Base-by-base conservation (phyloP, 768 basidiomycete species). In the Rossbeevera mucosa region DNA sequence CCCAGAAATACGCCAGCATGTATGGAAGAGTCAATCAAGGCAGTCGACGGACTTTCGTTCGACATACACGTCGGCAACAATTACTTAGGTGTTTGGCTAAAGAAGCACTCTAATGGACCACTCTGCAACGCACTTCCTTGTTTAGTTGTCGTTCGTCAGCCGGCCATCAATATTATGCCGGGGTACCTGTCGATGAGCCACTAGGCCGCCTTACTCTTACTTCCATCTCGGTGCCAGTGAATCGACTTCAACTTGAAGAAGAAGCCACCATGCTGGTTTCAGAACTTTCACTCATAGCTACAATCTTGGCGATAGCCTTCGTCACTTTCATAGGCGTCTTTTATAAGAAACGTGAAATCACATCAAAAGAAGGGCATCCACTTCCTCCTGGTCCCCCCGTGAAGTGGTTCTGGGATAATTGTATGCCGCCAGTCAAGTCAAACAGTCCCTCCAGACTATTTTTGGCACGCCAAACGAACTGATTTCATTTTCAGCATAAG, bases 341-440 rank as follows among this genome's bases (percentile, higher is more conserved):
- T n/a, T 21, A 20, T 38, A 45, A 22, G 13, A 51, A 38, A 20
- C 38, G 28, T 26, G 48, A 7, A 24, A 18, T n/a, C 2, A n/a
- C 43, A 2, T 42, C 56, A 12, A 59, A 53, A 24, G 38, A 59
- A 24, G 51, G 50, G 18, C 26, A 44, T 40, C 33, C 42, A 11
- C 60, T 52, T n/a, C 60, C 61, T 14, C 61, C 60, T 24, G 61
- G 60, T 0, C 60, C 60, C 7, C 54, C 61, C 21, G 28, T 38
- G 0, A 22, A 33, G 2, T 51, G 54, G 52, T 43, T 52, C 25
- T 57, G 61, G 48, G 26, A 38, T 9, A 53, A 28, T 45, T 20
- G 44, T 20, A 50, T 50, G 29, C 54, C 60, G 5, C 31, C 38
- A 0, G 24, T 22, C 5, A 55, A 63, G 60, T 61, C 7, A 56